Conservation (phyloP, 257 asterid genomes). For the Echites panduratus region DNA sequence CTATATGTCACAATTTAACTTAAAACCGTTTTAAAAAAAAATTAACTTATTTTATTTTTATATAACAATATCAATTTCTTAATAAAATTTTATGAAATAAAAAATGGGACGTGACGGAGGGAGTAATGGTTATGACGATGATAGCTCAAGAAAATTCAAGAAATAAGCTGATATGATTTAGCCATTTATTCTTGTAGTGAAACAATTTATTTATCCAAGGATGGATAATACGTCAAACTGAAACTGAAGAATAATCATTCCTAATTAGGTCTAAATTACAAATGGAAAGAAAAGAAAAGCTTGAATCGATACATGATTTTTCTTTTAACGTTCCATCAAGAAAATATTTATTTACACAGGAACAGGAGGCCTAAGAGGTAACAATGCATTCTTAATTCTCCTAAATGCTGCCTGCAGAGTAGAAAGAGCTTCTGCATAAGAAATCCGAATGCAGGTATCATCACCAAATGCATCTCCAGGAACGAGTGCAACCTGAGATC, state of each 20-base stretch:
- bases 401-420: constrained; percentile 64
- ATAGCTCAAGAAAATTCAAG: not conserved
- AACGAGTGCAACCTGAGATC: constrained; percentile 75
- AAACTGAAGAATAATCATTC: not conserved
- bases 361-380: constrained; percentile 41
- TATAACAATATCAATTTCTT: too few species aligned
- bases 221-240: not conserved
- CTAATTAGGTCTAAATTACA: not conserved
- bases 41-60: too few species aligned
- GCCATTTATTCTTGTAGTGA: not conserved
- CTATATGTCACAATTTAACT: too few species aligned
- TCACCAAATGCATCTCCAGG: constrained; percentile 97
- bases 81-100: too few species aligned
- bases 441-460: constrained; percentile 83
- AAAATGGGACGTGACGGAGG: too few species aligned
- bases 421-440: constrained; percentile 70
- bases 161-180: not conserved
- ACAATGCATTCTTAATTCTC: constrained; percentile 57
- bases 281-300: not conserved
- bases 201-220: not conserved
- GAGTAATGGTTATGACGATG: too few species aligned
- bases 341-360: constrained; percentile 27
- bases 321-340: not conserved
- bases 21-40: too few species aligned
- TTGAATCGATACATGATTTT: not conserved